Percentiles rank a stretch among this genome's conserved stretches.
phyloP scores from a whole-genome alignment of 2,329 filamentous ascomycete genomes.

The Colletotrichum chlorophyti region DNA sequence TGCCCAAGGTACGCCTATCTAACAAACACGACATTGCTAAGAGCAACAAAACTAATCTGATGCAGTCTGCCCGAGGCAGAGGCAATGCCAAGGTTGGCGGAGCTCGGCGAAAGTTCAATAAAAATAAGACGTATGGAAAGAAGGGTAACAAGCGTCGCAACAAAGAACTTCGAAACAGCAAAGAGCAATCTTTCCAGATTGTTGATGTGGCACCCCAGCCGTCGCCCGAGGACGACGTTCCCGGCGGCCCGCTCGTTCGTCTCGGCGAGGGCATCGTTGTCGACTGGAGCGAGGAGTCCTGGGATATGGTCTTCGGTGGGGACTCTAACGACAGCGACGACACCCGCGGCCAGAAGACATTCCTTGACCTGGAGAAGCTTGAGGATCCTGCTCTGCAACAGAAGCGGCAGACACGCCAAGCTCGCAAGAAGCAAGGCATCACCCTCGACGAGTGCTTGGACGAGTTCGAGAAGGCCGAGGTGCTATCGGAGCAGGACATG shows the following conservation, averaged over 20 bases:
- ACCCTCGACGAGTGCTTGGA: slow-evolving; percentile 89
- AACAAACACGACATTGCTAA: background rate
- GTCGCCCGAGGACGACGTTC: slow-evolving; percentile 32
- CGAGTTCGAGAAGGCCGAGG: slow-evolving; percentile 93
- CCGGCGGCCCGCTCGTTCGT: slow-evolving; percentile 71
- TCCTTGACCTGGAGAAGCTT: slow-evolving; percentile 56
- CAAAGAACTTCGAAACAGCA: slow-evolving; percentile 46
- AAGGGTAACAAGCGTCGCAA: slow-evolving; percentile 56
- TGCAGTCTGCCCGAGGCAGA: slow-evolving; percentile 21
- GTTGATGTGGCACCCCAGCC: slow-evolving; percentile 29
- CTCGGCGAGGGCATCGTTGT: slow-evolving; percentile 86
- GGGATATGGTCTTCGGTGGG: slow-evolving; percentile 73
- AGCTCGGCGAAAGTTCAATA: slow-evolving; percentile 55
- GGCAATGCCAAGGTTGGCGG: slow-evolving; percentile 29
- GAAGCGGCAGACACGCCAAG: slow-evolving; percentile 69
- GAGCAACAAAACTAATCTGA: slow-evolving; percentile 7
- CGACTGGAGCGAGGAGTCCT: slow-evolving; percentile 79
- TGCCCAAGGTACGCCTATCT: slow-evolving; percentile 41
- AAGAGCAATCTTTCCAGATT: slow-evolving; percentile 42
- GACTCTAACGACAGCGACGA: slow-evolving; percentile 48
- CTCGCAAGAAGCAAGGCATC: slow-evolving; percentile 66
- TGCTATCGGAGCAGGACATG: slow-evolving; percentile 92
- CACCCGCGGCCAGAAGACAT: slow-evolving; percentile 66
- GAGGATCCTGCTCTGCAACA: slow-evolving; percentile 71
- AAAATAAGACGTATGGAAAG: slow-evolving; percentile 55